Percentiles rank a stretch among this genome's conserved stretches.
Conservation (phyloP, 176 grass and related monocot species). For the Hyparrhenia diplandra region DNA sequence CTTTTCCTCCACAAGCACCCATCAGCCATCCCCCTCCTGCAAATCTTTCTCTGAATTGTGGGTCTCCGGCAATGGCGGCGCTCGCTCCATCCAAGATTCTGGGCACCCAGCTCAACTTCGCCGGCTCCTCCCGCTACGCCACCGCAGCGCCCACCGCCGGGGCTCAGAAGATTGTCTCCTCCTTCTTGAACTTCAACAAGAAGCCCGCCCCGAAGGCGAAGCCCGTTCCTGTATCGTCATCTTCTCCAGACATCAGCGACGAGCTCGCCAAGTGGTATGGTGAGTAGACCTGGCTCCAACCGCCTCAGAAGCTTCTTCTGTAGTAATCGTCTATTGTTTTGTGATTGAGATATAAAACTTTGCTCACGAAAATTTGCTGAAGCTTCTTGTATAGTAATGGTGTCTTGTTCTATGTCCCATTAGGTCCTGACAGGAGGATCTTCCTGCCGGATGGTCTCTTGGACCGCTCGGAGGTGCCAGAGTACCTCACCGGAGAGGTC, state of each 20-base stretch:
- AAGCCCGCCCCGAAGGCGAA: constrained; percentile 63
- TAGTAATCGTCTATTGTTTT: not conserved
- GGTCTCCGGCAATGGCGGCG: constrained; percentile 30
- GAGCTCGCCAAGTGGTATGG: constrained; percentile 98
- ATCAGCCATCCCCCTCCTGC: constrained; percentile 13
- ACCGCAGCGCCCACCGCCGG: constrained; percentile 1
- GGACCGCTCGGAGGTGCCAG: constrained; percentile 81
- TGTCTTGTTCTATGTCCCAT: not conserved
- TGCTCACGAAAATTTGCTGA: not conserved
- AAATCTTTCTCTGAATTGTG: not conserved
- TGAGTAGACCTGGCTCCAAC: constrained; percentile 26
- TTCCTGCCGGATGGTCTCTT: constrained; percentile 85
- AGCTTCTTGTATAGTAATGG: not conserved
- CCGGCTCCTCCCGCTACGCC: constrained; percentile 31
- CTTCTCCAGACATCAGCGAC: constrained; percentile 39
- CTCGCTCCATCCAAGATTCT: constrained; percentile 66
- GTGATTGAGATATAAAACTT: not conserved
- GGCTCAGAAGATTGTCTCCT: constrained; percentile 63
- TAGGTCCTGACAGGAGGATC: constrained; percentile 92
- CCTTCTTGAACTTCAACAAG: constrained; percentile 43
- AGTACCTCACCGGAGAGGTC: constrained; percentile 91
- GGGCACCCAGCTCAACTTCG: constrained; percentile 44
- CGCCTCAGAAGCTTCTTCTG: not conserved
- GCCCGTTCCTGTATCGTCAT: constrained; percentile 16
- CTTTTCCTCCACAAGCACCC: constrained; percentile 35